These are phyloP conservation scores for Calocera cornea DNA, from an alignment of 768 basidiomycete genomes.

Conservation along the genomic window DNA sequence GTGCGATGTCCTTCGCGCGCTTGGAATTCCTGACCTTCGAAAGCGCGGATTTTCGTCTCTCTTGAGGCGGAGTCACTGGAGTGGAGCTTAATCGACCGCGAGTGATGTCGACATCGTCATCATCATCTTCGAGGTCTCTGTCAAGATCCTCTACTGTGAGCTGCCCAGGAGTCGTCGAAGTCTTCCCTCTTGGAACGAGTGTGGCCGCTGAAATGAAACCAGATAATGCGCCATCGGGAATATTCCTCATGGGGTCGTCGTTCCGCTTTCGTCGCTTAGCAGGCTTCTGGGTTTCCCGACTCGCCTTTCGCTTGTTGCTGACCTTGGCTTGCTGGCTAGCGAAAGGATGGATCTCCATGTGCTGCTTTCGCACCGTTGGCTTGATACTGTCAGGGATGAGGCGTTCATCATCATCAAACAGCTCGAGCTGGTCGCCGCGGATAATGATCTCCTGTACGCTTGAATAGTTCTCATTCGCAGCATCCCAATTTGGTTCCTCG, in stretches of 20 bases:
- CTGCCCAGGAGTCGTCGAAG: constrained; percentile 20
- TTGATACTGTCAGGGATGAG: constrained; percentile 66
- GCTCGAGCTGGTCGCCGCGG: constrained; percentile 72
- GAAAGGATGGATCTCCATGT: constrained; percentile 66
- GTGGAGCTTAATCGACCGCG: background rate
- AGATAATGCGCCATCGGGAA: constrained; percentile 55
- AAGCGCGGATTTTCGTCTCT: constrained; percentile 26
- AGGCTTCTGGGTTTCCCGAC: constrained; percentile 9
- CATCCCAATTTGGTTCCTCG: constrained; percentile 82
- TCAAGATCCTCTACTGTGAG: constrained; percentile 33
- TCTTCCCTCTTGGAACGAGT: constrained; percentile 39
- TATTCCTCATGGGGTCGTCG: constrained; percentile 51
- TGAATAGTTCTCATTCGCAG: constrained; percentile 71
- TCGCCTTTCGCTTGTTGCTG: constrained; percentile 18
- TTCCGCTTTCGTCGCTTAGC: constrained; percentile 43
- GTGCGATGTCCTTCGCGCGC: background rate
- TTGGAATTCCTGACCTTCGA: background rate
- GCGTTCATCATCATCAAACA: constrained; percentile 84
- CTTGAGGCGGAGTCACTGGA: background rate
- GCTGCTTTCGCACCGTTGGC: constrained; percentile 64
- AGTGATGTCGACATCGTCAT: constrained; percentile 47
- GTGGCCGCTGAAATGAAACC: constrained; percentile 61
- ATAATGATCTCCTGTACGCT: constrained; percentile 81
- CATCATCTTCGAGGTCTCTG: constrained; percentile 45
- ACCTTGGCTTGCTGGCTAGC: constrained; percentile 28